Base-by-base conservation (phyloP, 164 flowering plant species). In the Sextonia rubra region DNA sequence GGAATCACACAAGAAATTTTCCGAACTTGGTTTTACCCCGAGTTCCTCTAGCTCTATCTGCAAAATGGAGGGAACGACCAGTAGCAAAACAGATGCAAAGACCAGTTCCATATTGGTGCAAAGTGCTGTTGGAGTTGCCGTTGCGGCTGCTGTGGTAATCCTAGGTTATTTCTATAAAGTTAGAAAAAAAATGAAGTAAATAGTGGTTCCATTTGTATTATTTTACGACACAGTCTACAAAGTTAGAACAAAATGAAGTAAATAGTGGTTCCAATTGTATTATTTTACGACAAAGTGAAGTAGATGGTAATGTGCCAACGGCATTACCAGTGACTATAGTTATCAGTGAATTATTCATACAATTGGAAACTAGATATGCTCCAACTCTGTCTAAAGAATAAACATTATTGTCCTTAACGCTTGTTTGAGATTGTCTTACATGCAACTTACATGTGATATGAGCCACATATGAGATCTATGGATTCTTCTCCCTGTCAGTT, bases 1-100 rank as follows among this genome's bases (percentile, higher is more conserved):
- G 1, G 85, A 60, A 62, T 87, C 98, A 23, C 98, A 92, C 85
- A 90, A 91, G 87, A 91, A 89, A 69, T 90, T 95, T 22, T 92
- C 99, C 6, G 99, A 92, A 77, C 86, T 94, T 23, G 74, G 74
- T 47, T 92, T 90, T 75, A 74, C 75, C 64, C 86, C 88, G 49
- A 56, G 72, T 23, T 68, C 81, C 17, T 22, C 26, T 18, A 9
- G 77, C 61, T 68, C 83, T 17, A 49, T 25, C 56, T 9, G 74
- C 68, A 84, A 82, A 66, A 47, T 37, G 37, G 58, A 47, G 3
- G 44, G 8, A 32, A 32, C 7, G 7, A 32, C 44, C 44, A 32
- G 44, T 9, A 32, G 44, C 44, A 37, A 37, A 37, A 37, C 2
- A 9, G 44, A 37, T 8, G 62, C 60, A 60, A 85, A 77, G 74